These are phyloP conservation scores for Physocladia obscura DNA, from an alignment of 192 early-diverging fungal genomes.

Conservation along the genomic window DNA sequence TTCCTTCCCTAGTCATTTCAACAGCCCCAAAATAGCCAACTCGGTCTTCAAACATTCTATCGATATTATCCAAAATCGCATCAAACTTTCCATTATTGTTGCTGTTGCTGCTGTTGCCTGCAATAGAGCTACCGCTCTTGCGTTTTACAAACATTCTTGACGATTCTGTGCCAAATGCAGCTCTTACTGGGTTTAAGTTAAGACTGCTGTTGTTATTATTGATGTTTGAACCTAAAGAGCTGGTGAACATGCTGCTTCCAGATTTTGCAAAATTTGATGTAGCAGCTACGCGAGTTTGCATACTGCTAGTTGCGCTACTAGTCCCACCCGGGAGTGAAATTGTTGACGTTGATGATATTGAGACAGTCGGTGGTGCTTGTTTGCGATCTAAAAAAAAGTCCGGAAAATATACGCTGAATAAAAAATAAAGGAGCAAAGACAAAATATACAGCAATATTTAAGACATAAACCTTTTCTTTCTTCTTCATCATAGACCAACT, in stretches of 20 bases:
- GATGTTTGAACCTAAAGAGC: not conserved
- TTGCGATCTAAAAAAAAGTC: not conserved
- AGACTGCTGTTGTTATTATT: too few relatives aligned
- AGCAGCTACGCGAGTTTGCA: too few relatives aligned
- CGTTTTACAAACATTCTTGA: not conserved
- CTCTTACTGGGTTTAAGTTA: not conserved
- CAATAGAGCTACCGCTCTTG: not conserved
- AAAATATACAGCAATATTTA: too few relatives aligned
- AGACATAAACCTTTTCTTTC: not conserved
- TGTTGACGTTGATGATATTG: too few relatives aligned
- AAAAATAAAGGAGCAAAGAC: too few relatives aligned
- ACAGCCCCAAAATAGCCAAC: slow-evolving; percentile 63
- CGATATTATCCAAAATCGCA: slow-evolving; percentile 61
- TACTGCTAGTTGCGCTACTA: too few relatives aligned
- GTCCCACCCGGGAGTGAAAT: too few relatives aligned
- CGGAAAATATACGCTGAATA: too few relatives aligned
- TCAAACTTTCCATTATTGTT: slow-evolving; percentile 43
- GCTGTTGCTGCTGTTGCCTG: not conserved
- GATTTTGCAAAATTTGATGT: slow-evolving; percentile 12
- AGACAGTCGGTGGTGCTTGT: too few relatives aligned
- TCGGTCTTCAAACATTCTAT: slow-evolving; percentile 68
- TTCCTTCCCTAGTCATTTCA: slow-evolving; percentile 50
- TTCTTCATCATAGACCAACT: slow-evolving; percentile 17
- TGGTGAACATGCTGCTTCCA: slow-evolving; percentile 11
- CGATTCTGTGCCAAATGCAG: not conserved